Evolutionary conservation across 176 grass and related monocot species (phyloP).

Genomic region (Oryza glaberrima): DNA sequence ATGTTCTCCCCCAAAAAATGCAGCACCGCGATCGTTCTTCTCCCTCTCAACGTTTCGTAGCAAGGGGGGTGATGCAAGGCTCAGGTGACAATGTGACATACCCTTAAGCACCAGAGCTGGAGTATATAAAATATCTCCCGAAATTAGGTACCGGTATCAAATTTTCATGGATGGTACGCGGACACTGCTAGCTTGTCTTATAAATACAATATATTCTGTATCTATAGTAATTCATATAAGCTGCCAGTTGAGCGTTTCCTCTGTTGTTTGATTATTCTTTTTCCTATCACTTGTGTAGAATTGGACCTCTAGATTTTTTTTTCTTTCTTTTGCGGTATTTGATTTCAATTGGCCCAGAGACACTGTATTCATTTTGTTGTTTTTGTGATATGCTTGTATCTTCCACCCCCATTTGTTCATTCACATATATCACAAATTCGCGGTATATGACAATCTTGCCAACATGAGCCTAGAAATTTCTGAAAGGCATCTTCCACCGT

Average conservation of each 20-base stretch:
- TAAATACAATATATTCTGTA: conserved; percentile 58
- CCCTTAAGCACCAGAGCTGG: conserved; percentile 27
- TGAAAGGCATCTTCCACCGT: not conserved
- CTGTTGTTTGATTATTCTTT: conserved; percentile 55
- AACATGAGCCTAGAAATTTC: conserved; percentile 13
- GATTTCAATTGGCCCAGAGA: conserved; percentile 21
- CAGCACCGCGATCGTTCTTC: conserved; percentile 95
- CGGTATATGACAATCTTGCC: conserved; percentile 39
- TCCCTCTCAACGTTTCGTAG: conserved; percentile 83
- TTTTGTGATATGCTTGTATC: conserved; percentile 60
- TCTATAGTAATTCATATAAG: conserved; percentile 66
- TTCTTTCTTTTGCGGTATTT: conserved; percentile 29
- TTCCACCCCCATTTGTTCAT: conserved; percentile 35
- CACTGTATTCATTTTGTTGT: conserved; percentile 45
- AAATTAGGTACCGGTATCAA: conserved; percentile 48
- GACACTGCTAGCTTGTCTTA: conserved; percentile 58
- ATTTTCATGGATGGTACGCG: conserved; percentile 50
- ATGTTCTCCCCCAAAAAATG: conserved; percentile 46
- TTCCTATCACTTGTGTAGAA: conserved; percentile 52
- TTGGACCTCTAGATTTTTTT: conserved; percentile 38
- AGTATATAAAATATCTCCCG: conserved; percentile 56
- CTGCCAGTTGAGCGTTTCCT: conserved; percentile 50
- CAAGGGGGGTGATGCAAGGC: conserved; percentile 89
- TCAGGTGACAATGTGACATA: conserved; percentile 57
- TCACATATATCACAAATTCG: conserved; percentile 50